A percentile compares a stretch with the other conserved stretches of the same genome.
phyloP scores from a whole-genome alignment of 2,329 filamentous ascomycete genomes.

The Phaeophleospora eucalypticola region DNA sequence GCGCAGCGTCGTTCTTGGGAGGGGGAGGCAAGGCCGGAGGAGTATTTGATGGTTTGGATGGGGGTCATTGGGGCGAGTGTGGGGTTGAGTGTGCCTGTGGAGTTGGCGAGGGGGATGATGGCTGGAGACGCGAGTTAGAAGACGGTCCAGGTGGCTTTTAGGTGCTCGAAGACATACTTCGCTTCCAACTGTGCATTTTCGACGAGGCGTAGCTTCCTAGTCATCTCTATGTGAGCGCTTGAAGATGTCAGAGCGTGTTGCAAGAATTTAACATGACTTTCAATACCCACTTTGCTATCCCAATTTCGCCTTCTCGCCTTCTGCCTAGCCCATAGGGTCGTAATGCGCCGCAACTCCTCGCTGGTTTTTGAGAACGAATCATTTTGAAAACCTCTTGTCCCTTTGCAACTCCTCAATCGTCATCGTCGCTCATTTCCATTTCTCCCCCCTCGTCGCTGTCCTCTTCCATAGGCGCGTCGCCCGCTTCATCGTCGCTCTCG shows the following conservation, averaged over 20 bases:
- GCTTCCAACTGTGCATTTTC: no score
- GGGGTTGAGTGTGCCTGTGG: conserved; percentile 53
- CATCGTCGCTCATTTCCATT: conserved; percentile 71
- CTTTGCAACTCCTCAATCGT: conserved; percentile 45
- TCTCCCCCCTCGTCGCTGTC: conserved; percentile 46
- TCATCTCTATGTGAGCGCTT: no score
- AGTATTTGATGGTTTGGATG: conserved; percentile 84
- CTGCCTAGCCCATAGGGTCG: no score
- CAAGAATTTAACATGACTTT: background rate
- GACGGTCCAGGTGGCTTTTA: no score
- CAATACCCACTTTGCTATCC: conserved; percentile 12
- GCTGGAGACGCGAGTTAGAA: no score
- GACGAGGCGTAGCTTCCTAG: no score
- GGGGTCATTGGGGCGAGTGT: conserved; percentile 80
- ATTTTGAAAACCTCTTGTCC: no score
- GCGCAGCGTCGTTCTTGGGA: conserved; percentile 42
- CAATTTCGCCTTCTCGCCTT: no score
- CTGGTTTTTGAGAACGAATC: no score
- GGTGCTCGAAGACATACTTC: no score
- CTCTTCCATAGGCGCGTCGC: conserved; percentile 42
- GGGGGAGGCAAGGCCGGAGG: conserved; percentile 42
- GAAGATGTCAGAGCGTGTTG: conserved; percentile 15
- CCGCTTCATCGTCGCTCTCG: conserved; percentile 35
- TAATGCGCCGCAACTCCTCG: no score
- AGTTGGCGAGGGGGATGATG: conserved; percentile 1